A percentile compares a stretch with the other conserved stretches of the same genome.
Evolutionary conservation across 2,329 filamentous ascomycete species (phyloP).

Genomic region (Aspergillus neoniger): DNA sequence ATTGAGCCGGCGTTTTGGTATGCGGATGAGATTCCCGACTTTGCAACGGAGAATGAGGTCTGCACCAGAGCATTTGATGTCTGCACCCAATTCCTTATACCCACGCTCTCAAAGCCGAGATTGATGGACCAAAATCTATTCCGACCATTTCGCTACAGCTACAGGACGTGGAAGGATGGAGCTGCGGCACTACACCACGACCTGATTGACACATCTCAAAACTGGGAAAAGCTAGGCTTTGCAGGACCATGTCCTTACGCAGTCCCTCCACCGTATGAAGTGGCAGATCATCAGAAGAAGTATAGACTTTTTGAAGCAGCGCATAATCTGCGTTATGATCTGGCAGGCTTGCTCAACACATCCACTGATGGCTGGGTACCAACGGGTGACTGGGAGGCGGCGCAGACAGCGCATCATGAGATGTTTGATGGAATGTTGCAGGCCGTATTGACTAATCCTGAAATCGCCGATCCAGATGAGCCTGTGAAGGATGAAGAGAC

Average conservation of each 20-base stretch:
- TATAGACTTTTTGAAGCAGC: constrained; percentile 37
- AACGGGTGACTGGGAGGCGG: constrained; percentile 35
- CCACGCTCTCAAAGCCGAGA: constrained; percentile 33
- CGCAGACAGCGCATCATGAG: constrained; percentile 31
- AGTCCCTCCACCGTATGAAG: constrained; percentile 28
- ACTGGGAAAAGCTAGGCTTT: constrained; percentile 44
- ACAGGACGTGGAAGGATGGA: constrained; percentile 46
- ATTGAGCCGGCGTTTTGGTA: constrained; percentile 46
- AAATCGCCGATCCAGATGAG: constrained; percentile 37
- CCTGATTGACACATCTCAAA: constrained; percentile 41
- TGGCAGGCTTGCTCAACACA: constrained; percentile 34
- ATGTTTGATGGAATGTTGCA: constrained; percentile 34
- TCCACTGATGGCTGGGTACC: constrained; percentile 42
- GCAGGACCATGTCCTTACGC: constrained; percentile 34
- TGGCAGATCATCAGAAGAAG: constrained; percentile 31
- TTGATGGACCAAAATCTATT: constrained; percentile 41
- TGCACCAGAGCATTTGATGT: constrained; percentile 38
- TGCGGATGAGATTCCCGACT: constrained; percentile 43
- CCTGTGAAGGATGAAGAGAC: constrained; percentile 35
- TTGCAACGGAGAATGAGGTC: constrained; percentile 35
- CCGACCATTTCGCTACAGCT: constrained; percentile 44
- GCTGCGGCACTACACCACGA: constrained; percentile 43
- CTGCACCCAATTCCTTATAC: constrained; percentile 32
- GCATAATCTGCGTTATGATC: constrained; percentile 30
- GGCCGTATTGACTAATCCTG: constrained; percentile 32